Conservation (phyloP, 768 basidiomycete genomes). For the Suillus spraguei region DNA sequence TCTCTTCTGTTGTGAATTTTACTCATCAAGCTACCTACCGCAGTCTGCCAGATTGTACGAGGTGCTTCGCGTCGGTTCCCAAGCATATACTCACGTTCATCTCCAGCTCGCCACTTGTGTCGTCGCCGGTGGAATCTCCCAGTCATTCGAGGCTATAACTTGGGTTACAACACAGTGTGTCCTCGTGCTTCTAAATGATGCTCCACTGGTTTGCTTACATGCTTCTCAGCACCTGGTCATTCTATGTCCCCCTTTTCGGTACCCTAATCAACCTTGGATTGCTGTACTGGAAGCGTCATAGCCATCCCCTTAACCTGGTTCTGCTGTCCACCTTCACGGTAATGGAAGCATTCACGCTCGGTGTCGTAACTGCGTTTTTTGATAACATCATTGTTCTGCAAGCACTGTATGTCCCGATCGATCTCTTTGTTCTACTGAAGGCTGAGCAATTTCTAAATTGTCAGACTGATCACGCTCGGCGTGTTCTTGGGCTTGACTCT, state of each 20-base stretch:
- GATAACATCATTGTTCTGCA: slow-evolving; percentile 78
- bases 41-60: slow-evolving; percentile 75
- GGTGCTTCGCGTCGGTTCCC: background rate
- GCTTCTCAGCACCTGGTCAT: slow-evolving; percentile 65
- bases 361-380: slow-evolving; percentile 79
- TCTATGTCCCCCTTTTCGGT: slow-evolving; percentile 78
- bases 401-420: slow-evolving; percentile 62
- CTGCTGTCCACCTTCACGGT: slow-evolving; percentile 86
- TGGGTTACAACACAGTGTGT: slow-evolving; percentile 78
- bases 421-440: slow-evolving; percentile 15
- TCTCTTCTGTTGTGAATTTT: background rate
- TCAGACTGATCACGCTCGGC: slow-evolving; percentile 83
- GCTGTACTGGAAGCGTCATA: slow-evolving; percentile 92
- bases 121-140: slow-evolving; percentile 72
- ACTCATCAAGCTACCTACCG: slow-evolving; percentile 12
- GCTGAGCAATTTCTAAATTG: background rate
- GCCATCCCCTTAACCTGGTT: slow-evolving; percentile 84
- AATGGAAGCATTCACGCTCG: slow-evolving; percentile 89
- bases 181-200: slow-evolving; percentile 5
- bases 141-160: slow-evolving; percentile 55
- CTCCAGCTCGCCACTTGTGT: slow-evolving; percentile 70
- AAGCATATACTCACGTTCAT: slow-evolving; percentile 10
- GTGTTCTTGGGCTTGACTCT: slow-evolving; percentile 93
- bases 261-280: slow-evolving; percentile 78
- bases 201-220: slow-evolving; percentile 8